A percentile compares a stretch with the other conserved stretches of the same genome.
phyloP scores from a whole-genome alignment of 1,284 basidiomycete species.

The Marasmius sp. region DNA sequence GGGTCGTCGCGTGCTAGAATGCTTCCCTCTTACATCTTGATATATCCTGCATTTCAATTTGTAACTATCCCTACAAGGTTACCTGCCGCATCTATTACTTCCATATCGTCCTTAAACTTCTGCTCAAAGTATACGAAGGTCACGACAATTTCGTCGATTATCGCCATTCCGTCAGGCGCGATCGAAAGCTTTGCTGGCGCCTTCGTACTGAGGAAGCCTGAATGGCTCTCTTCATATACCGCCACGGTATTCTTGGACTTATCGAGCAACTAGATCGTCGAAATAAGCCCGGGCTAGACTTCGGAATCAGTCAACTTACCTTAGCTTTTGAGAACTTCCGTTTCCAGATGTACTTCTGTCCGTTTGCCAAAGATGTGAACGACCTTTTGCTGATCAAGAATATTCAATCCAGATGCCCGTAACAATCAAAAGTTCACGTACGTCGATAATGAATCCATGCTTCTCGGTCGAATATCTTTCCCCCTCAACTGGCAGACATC shows the following conservation, averaged over 20 bases:
- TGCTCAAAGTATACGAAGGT: no score
- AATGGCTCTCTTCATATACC: neutral
- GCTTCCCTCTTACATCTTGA: no score
- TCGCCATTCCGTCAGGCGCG: neutral
- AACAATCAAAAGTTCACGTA: neutral
- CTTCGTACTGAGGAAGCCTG: neutral
- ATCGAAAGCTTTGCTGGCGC: neutral
- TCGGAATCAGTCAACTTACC: neutral
- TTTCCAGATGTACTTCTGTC: neutral
- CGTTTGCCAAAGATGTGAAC: neutral
- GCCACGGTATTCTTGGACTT: neutral
- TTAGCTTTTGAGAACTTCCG: neutral
- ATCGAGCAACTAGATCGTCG: neutral
- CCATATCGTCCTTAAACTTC: no score
- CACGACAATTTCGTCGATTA: no score
- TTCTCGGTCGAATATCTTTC: no score
- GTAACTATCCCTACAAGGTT: no score
- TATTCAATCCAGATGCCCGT: neutral
- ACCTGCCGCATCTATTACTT: no score
- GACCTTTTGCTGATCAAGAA: neutral
- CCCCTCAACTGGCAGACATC: no score
- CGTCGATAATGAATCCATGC: neutral
- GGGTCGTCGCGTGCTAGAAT: no score
- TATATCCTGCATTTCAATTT: no score
- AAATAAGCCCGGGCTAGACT: neutral